phyloP scores from a whole-genome alignment of 768 basidiomycete species.

The Boletus fagicola region DNA sequence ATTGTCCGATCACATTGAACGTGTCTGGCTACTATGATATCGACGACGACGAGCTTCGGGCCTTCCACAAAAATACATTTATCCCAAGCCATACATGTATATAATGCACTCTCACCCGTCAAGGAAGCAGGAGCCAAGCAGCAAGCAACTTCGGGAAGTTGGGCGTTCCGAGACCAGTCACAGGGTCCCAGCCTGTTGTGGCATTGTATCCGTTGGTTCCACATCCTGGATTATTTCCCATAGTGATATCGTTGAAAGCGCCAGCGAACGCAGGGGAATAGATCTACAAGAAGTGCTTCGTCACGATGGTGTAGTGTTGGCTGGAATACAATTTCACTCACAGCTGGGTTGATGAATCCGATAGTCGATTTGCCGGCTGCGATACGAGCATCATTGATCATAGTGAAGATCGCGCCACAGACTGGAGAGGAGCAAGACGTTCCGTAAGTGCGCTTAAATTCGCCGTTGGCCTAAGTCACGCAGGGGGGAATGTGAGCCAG shows the following conservation, averaged over 20 bases:
- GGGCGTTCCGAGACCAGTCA: conserved; percentile 37
- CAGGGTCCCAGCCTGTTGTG: conserved; percentile 31
- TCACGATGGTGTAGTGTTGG: not conserved
- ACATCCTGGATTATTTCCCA: conserved; percentile 27
- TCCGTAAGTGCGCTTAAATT: conserved; percentile 33
- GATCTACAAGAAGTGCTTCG: conserved; percentile 10
- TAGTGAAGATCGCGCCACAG: conserved; percentile 33
- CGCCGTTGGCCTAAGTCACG: conserved; percentile 34
- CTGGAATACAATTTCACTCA: conserved; percentile 34
- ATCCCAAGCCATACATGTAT: not conserved
- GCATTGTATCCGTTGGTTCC: conserved; percentile 30
- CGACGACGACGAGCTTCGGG: too few relatives aligned
- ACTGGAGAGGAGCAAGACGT: conserved; percentile 36
- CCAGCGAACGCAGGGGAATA: conserved; percentile 17
- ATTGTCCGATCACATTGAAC: too few relatives aligned
- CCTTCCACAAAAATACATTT: not conserved
- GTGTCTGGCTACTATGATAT: too few relatives aligned
- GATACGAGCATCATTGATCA: conserved; percentile 39
- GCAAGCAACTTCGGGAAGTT: conserved; percentile 51
- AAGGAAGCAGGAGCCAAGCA: conserved; percentile 41
- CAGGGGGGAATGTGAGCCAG: not conserved
- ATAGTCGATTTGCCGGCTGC: conserved; percentile 32
- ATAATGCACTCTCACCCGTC: conserved; percentile 9
- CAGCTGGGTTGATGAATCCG: conserved; percentile 45
- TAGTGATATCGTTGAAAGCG: conserved; percentile 23